Conservation (phyloP, 306 rosid species). For the Astragalus glycyphyllos region DNA sequence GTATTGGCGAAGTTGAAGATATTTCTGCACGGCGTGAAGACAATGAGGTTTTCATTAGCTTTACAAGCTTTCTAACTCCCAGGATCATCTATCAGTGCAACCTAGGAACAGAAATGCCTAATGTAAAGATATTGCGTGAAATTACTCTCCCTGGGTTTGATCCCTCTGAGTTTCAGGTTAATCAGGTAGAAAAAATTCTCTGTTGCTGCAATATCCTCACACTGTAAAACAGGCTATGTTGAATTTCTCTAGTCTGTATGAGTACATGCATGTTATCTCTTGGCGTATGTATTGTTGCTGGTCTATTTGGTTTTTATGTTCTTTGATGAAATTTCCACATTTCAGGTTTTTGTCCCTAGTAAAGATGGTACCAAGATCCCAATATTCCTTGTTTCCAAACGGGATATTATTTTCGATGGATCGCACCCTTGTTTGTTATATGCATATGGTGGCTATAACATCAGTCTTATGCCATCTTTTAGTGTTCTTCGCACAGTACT, state of each 20-base stretch:
- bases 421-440: conserved; percentile 94
- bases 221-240: conserved; percentile 26
- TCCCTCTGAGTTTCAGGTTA: conserved; percentile 70
- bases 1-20: conserved; percentile 77
- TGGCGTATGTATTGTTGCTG: conserved; percentile 15
- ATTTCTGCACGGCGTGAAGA: conserved; percentile 86
- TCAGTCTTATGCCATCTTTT: conserved; percentile 80
- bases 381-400: conserved; percentile 73
- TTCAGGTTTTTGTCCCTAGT: conserved; percentile 84
- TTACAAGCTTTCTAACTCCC: conserved; percentile 85
- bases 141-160: conserved; percentile 86
- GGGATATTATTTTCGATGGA: conserved; percentile 75
- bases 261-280: conserved; percentile 25
- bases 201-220: not conserved
- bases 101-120: conserved; percentile 62
- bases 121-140: conserved; percentile 86
- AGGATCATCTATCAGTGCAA: conserved; percentile 84
- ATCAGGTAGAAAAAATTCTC: conserved; percentile 64
- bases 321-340: conserved; percentile 30
- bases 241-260: conserved; percentile 12
- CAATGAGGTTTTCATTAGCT: conserved; percentile 64
- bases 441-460: conserved; percentile 93
- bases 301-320: conserved; percentile 32
- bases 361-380: conserved; percentile 92
- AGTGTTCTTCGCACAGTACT: conserved; percentile 78